These are phyloP conservation scores for Heterococcus sp. DNA, from an alignment of 108 stramenopile genomes.

Conservation along the genomic window DNA sequence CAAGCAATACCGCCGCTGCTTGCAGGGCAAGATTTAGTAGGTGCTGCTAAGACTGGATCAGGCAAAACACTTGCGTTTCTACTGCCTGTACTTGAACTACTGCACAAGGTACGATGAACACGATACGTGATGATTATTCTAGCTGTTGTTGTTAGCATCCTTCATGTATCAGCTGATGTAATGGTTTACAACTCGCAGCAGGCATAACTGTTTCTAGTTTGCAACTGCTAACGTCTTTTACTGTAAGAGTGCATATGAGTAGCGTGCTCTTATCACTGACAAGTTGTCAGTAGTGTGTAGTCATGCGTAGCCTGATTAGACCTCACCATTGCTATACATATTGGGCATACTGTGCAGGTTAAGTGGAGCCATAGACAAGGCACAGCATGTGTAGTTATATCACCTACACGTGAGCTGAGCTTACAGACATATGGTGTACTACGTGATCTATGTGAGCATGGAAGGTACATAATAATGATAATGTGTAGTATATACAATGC, in stretches of 20 bases:
- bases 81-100: constrained; percentile 84
- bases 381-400: constrained; percentile 91
- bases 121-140: too few species aligned
- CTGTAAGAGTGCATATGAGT: background rate
- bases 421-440: constrained; percentile 99
- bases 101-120: background rate
- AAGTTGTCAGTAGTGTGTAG: too few species aligned
- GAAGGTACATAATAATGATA: too few species aligned
- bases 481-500: too few species aligned
- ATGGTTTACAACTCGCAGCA: too few species aligned
- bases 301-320: background rate
- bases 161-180: too few species aligned
- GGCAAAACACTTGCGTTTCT: constrained; percentile 98
- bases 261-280: too few species aligned
- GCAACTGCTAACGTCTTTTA: too few species aligned
- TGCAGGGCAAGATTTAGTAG: constrained; percentile 89
- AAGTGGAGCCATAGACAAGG: constrained; percentile 85
- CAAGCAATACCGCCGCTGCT: constrained; percentile 87
- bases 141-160: too few species aligned
- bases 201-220: too few species aligned
- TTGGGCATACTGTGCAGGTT: constrained; percentile 55
- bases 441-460: constrained; percentile 77
- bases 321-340: background rate
- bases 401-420: constrained; percentile 93
- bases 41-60: constrained; percentile 94